phyloP scores from a whole-genome alignment of 2,329 filamentous ascomycete species.

The Amauroascus verrucosus region DNA sequence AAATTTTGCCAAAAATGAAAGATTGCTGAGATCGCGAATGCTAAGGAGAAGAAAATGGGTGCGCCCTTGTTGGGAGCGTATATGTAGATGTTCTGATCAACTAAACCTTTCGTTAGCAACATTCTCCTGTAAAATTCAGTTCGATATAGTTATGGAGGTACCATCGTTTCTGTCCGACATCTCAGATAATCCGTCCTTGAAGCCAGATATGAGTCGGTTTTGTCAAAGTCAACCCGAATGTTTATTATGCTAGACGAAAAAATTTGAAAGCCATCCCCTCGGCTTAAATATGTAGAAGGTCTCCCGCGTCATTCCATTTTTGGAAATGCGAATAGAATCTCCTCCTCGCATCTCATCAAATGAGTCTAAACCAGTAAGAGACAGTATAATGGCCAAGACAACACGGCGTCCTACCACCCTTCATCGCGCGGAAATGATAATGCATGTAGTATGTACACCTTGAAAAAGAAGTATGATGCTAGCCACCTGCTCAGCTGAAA shows the following conservation, averaged over 20 bases:
- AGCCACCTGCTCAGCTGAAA: too few relatives aligned
- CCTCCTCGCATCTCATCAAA: too few relatives aligned
- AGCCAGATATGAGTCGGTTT: not conserved
- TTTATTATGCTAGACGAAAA: too few relatives aligned
- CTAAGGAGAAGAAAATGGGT: conserved; percentile 44
- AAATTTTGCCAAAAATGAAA: conserved; percentile 47
- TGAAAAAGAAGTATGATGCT: too few relatives aligned
- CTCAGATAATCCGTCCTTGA: not conserved
- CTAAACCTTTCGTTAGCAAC: not conserved
- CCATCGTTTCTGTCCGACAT: not conserved
- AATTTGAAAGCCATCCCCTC: too few relatives aligned
- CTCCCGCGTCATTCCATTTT: too few relatives aligned
- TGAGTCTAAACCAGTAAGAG: not conserved
- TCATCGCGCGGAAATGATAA: too few relatives aligned
- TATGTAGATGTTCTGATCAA: conserved; percentile 31
- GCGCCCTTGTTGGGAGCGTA: conserved; percentile 48
- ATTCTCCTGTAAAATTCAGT: not conserved
- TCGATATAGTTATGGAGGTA: not conserved
- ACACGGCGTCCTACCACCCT: not conserved
- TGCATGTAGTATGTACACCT: too few relatives aligned
- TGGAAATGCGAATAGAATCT: too few relatives aligned
- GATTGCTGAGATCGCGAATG: conserved; percentile 39
- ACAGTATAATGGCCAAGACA: not conserved
- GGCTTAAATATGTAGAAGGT: too few relatives aligned
- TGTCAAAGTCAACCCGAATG: not conserved